These are phyloP conservation scores for Parathielavia hyrcaniae DNA, from an alignment of 495 filamentous ascomycete species.

Conservation along the genomic window DNA sequence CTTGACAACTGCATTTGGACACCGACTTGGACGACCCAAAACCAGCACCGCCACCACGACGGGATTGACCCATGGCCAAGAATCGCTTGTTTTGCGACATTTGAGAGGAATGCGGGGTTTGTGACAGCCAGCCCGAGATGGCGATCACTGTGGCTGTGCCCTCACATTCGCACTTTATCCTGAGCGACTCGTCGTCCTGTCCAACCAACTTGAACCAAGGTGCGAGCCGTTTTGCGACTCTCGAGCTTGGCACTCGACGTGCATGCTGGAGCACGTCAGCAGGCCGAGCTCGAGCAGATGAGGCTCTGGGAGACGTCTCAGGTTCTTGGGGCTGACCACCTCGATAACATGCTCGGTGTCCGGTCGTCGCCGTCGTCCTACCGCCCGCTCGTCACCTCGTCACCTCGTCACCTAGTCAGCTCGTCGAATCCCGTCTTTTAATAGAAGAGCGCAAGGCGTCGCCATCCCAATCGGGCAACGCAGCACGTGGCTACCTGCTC, in stretches of 20 bases:
- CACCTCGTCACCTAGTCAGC: not conserved
- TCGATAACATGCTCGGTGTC: not conserved
- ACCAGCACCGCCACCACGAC: conserved; percentile 1
- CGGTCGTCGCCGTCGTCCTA: not conserved
- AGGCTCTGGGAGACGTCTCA: not conserved
- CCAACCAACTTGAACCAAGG: not conserved
- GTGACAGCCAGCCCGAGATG: not conserved
- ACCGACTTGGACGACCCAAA: not conserved
- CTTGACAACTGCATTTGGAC: not conserved
- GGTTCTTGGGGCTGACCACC: not conserved
- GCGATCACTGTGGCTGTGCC: conserved; percentile 3
- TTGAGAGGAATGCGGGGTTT: conserved; percentile 6
- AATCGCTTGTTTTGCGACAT: not conserved
- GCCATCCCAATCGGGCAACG: too few species aligned
- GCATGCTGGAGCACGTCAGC: not conserved
- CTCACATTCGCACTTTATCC: not conserved
- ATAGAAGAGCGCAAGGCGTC: too few species aligned
- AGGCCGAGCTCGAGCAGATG: not conserved
- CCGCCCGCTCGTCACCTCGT: not conserved
- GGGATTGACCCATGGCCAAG: not conserved
- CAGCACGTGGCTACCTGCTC: too few species aligned
- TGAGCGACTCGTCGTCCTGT: not conserved
- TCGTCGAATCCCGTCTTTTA: too few species aligned
- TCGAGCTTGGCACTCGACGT: not conserved
- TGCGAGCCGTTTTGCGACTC: not conserved